Conservation (phyloP, 148 eudicot genomes). For the Chenopodium album region DNA sequence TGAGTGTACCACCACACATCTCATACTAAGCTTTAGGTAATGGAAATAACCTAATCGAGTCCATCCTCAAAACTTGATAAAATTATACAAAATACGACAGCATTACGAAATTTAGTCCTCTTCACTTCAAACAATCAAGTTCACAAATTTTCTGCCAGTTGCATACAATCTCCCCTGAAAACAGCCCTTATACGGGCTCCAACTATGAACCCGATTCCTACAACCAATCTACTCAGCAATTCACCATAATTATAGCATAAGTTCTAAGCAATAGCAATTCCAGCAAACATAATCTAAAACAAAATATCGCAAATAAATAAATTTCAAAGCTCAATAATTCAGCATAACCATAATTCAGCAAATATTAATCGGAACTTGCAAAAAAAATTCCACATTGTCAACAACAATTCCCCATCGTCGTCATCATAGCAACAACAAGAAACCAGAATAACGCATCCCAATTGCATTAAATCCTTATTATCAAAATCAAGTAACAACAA, state of each 20-base stretch:
- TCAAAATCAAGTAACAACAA: background rate
- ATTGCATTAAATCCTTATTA: conserved; percentile 7
- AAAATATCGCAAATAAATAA: background rate
- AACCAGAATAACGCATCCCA: background rate
- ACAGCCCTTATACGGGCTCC: background rate
- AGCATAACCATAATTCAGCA: background rate
- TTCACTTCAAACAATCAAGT: background rate
- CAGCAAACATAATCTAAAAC: background rate
- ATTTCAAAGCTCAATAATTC: background rate
- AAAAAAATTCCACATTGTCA: background rate
- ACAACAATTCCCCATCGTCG: conserved; percentile 15
- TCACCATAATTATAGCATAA: background rate
- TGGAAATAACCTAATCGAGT: too few relatives aligned
- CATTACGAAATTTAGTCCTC: background rate
- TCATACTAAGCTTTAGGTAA: too few relatives aligned
- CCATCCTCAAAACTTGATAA: too few relatives aligned
- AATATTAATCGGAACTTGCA: too few relatives aligned
- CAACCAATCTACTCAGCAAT: background rate
- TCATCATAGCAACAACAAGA: background rate
- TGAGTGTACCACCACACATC: too few relatives aligned
- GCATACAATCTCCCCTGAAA: background rate
- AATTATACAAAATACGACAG: too few relatives aligned
- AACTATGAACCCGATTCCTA: background rate
- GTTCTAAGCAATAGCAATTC: background rate
- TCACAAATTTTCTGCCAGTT: too few relatives aligned